phyloP scores from a whole-genome alignment of 1,139 yeast species.

The Blastobotrys capitulatus region DNA sequence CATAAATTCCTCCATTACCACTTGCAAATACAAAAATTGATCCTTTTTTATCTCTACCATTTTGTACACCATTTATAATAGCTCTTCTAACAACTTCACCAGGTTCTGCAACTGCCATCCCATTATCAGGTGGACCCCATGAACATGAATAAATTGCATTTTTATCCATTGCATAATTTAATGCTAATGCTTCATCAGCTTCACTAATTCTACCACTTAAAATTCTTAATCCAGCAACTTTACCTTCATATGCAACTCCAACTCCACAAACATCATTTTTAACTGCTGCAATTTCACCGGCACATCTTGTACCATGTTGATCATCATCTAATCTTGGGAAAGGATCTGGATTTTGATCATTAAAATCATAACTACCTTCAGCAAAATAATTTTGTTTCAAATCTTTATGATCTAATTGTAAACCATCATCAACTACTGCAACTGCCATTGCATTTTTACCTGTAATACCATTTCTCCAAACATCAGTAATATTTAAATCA shows the following conservation, averaged over 20 bases:
- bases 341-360: conserved; percentile 69
- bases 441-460: conserved; percentile 64
- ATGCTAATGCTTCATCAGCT: conserved; percentile 87
- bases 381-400: conserved; percentile 60
- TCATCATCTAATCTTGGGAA: conserved; percentile 79
- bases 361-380: conserved; percentile 88
- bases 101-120: conserved; percentile 80
- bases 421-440: conserved; percentile 81
- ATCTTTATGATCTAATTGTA: conserved; percentile 76
- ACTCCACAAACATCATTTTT: conserved; percentile 82
- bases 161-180: conserved; percentile 66
- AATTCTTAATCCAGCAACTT: conserved; percentile 87
- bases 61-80: conserved; percentile 72
- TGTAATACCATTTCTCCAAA: conserved; percentile 77
- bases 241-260: conserved; percentile 85
- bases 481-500: conserved; percentile 81
- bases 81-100: conserved; percentile 74
- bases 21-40: conserved; percentile 91
- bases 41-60: conserved; percentile 80
- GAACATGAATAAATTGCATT: conserved; percentile 96
- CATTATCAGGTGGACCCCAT: conserved; percentile 99
- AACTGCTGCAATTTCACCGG: conserved; percentile 93
- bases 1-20: conserved; percentile 83
- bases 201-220: conserved; percentile 73
- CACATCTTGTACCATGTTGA: conserved; percentile 96